Evolutionary conservation across 306 rosid species (phyloP).

Genomic region (Vachellia collinsii): DNA sequence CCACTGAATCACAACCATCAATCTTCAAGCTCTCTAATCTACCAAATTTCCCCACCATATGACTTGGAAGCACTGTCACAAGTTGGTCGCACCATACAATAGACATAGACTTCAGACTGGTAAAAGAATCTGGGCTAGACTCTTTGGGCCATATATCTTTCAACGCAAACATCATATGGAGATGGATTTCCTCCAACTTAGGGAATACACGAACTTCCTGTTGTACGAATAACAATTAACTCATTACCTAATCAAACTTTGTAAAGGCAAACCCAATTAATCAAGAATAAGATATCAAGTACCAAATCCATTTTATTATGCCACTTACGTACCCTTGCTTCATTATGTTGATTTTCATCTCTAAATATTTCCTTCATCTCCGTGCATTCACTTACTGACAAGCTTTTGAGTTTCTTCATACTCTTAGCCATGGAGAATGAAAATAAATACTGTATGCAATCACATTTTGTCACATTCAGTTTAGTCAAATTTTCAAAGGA

Average conservation of each 20-base stretch:
- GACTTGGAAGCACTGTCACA: not conserved
- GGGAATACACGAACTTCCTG: not conserved
- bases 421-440: constrained; percentile 28
- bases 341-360: not conserved
- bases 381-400: constrained; percentile 11
- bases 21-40: not conserved
- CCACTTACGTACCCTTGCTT: not conserved
- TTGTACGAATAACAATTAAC: not conserved
- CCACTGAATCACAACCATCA: not conserved
- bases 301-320: not conserved
- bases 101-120: not conserved
- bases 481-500: constrained; percentile 13
- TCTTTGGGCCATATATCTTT: constrained; percentile 2
- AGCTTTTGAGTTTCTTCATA: constrained; percentile 30
- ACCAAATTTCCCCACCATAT: not conserved
- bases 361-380: not conserved
- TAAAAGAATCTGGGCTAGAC: not conserved
- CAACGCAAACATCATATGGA: constrained; percentile 14
- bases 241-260: not conserved
- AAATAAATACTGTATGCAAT: constrained; percentile 2
- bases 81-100: constrained; percentile 22
- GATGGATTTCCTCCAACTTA: constrained; percentile 25
- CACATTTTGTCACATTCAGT: constrained; percentile 20
- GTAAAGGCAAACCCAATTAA: not conserved
- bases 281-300: not conserved